A percentile compares a stretch with the other conserved stretches of the same genome.
Conservation (phyloP, 768 basidiomycete species). For the Roridomyces roridus region DNA sequence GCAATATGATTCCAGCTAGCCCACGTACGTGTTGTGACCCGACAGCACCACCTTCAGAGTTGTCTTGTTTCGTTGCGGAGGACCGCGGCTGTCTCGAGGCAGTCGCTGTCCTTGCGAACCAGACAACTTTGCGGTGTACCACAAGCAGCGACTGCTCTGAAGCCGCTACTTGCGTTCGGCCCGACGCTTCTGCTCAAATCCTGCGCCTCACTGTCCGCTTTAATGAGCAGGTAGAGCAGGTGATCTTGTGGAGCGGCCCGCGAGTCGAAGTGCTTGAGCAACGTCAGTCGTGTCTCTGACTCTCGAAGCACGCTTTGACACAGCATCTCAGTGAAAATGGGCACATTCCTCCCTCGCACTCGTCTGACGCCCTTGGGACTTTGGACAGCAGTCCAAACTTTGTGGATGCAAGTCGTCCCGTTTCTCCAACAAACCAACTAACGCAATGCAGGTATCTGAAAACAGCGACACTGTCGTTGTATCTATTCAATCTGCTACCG, state of each 20-base stretch:
- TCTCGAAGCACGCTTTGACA: background rate
- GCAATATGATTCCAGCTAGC: slow-evolving; percentile 21
- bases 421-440: background rate
- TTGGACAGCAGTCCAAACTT: slow-evolving; percentile 42
- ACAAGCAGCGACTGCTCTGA: slow-evolving; percentile 41
- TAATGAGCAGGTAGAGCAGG: slow-evolving; percentile 26
- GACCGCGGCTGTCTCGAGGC: slow-evolving; percentile 63
- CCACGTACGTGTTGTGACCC: slow-evolving; percentile 35
- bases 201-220: slow-evolving; percentile 57
- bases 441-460: slow-evolving; percentile 62
- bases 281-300: slow-evolving; percentile 46
- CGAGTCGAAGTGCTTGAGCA: slow-evolving; percentile 67
- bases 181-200: slow-evolving; percentile 55
- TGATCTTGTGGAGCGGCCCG: slow-evolving; percentile 80
- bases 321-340: slow-evolving; percentile 54
- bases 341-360: slow-evolving; percentile 51
- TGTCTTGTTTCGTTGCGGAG: slow-evolving; percentile 54
- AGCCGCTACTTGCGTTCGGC: slow-evolving; percentile 55
- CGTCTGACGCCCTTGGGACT: slow-evolving; percentile 47
- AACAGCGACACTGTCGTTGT: slow-evolving; percentile 78
- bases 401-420: slow-evolving; percentile 60
- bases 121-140: slow-evolving; percentile 46
- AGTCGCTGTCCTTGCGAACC: slow-evolving; percentile 51
- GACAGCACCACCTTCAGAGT: slow-evolving; percentile 24
- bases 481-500: slow-evolving; percentile 83